Percentiles rank a stretch among this genome's conserved stretches.
Evolutionary conservation across 768 basidiomycete genomes (phyloP).

Genomic region (Hygrophorus pudorinus): DNA sequence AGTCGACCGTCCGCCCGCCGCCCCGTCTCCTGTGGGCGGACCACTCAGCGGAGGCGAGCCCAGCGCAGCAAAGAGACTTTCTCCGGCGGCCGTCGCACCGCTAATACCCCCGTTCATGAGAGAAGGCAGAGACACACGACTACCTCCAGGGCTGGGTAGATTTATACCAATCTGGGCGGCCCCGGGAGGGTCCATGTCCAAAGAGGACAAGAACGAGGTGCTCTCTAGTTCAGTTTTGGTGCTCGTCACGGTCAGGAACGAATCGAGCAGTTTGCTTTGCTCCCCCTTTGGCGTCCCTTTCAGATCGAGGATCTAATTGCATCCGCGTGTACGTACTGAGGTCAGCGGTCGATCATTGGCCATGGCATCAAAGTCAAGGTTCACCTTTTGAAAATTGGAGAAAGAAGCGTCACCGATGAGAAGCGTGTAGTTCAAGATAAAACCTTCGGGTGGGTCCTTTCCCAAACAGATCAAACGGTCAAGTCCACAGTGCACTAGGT

Average conservation of each 20-base stretch:
- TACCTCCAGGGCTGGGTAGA: slow-evolving; percentile 56
- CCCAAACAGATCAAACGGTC: background rate
- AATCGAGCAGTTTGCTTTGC: slow-evolving; percentile 85
- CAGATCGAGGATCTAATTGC: slow-evolving; percentile 74
- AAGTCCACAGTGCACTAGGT: background rate
- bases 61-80: slow-evolving; percentile 51
- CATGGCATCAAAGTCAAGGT: background rate
- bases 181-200: slow-evolving; percentile 89
- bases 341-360: background rate
- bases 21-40: slow-evolving; percentile 38
- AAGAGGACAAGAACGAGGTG: slow-evolving; percentile 84
- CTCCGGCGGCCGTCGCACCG: slow-evolving; percentile 25
- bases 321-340: background rate
- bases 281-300: slow-evolving; percentile 83
- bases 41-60: slow-evolving; percentile 55
- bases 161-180: slow-evolving; percentile 34
- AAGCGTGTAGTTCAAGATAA: slow-evolving; percentile 91
- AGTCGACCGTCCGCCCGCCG: slow-evolving; percentile 26
- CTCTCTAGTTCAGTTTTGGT: slow-evolving; percentile 81
- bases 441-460: slow-evolving; percentile 89
- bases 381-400: slow-evolving; percentile 96
- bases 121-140: slow-evolving; percentile 46
- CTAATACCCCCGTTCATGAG: slow-evolving; percentile 15
- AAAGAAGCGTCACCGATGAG: slow-evolving; percentile 92
- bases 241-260: slow-evolving; percentile 88